Conservation (phyloP, 2,329 filamentous ascomycete species). For the Ustilaginoidea virens region DNA sequence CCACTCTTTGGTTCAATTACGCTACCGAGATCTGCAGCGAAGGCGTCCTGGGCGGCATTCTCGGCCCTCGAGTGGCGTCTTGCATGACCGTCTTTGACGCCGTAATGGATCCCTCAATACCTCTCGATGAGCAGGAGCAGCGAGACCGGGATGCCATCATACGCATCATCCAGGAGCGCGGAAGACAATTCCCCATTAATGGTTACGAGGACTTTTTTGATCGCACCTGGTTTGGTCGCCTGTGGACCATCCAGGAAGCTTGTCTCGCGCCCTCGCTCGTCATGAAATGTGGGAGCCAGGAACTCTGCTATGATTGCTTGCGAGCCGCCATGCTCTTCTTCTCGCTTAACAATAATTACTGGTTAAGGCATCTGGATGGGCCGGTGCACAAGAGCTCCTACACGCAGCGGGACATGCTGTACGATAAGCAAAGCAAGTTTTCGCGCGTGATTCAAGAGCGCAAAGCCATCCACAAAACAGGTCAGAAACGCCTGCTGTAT, state of each 20-base stretch:
- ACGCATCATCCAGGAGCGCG: conserved; percentile 9
- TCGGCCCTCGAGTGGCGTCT: conserved; percentile 9
- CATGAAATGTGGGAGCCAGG: conserved; percentile 13
- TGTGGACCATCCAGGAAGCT: conserved; percentile 21
- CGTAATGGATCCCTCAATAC: conserved; percentile 11
- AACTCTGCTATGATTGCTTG: conserved; percentile 13
- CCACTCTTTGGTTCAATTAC: conserved; percentile 10
- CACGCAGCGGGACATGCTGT: conserved; percentile 8
- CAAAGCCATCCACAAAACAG: conserved; percentile 12
- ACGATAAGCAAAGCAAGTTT: conserved; percentile 8
- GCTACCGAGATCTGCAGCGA: conserved; percentile 7
- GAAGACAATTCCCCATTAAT: conserved; percentile 11
- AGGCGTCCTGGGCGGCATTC: conserved; percentile 9
- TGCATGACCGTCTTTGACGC: conserved; percentile 15
- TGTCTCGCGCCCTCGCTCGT: conserved; percentile 11
- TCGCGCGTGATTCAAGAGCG: conserved; percentile 15
- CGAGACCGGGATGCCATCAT: conserved; percentile 15
- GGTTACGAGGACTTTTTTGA: conserved; percentile 13
- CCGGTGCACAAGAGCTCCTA: conserved; percentile 7
- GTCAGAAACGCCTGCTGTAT: conserved; percentile 8
- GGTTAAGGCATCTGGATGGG: conserved; percentile 6
- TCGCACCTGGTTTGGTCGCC: conserved; percentile 15
- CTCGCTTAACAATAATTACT: conserved; percentile 15
- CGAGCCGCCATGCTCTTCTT: conserved; percentile 13
- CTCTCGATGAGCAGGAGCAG: conserved; percentile 6